Conservation (phyloP, 2,329 filamentous ascomycete genomes). For the Chaetomiaceae sp. region DNA sequence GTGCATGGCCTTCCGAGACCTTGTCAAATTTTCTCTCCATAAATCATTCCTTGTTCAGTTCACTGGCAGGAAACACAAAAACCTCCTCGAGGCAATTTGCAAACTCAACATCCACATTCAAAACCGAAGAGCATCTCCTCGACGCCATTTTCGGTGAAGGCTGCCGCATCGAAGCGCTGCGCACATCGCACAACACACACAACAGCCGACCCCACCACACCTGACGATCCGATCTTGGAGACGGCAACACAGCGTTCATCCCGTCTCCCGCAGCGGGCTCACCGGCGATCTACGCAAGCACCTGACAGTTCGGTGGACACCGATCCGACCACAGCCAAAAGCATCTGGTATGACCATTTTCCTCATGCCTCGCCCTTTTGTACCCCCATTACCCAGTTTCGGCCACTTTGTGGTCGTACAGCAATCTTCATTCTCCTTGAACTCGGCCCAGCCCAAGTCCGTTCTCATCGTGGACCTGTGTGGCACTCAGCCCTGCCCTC, state of each 20-base stretch:
- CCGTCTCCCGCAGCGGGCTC: no score
- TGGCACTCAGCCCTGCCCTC: background rate
- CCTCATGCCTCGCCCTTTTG: background rate
- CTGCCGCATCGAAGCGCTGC: background rate
- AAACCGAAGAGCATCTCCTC: no score
- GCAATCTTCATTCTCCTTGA: background rate
- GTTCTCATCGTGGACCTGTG: background rate
- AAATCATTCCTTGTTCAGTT: no score
- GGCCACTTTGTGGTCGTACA: background rate
- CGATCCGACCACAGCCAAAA: background rate
- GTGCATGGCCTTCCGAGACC: no score
- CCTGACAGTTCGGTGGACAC: background rate
- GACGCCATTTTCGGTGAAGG: background rate
- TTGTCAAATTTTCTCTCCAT: no score
- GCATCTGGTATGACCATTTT: conserved; percentile 8
- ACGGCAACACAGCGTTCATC: conserved; percentile 2
- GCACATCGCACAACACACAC: background rate
- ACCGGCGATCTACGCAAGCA: no score
- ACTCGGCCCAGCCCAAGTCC: background rate
- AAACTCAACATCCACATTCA: no score
- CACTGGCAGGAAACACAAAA: no score
- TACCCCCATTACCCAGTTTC: background rate
- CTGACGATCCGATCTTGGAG: background rate
- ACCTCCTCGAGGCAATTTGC: no score
- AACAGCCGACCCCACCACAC: conserved; percentile 6